Evolutionary conservation across 2,329 filamentous ascomycete species (phyloP), one percentile per base, ranked within the genome.

Genomic region (Diaporthe sp.): DNA sequence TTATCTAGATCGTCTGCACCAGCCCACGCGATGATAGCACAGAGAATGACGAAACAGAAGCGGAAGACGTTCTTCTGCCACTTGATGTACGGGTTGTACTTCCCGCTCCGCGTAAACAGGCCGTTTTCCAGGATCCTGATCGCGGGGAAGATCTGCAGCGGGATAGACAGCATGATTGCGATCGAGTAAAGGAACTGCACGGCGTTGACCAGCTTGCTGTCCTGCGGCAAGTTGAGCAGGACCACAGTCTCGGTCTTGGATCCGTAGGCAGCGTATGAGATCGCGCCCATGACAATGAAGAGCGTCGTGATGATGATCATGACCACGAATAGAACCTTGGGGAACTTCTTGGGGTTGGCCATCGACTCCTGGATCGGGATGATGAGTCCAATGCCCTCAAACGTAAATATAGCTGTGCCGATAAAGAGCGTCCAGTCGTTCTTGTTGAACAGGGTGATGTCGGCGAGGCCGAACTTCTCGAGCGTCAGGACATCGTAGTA

Each of bases 41-140:
- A 98, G 34, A 97, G 85, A 81, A 94, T 91, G 70, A 98, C 97
- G 77, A 98, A 92, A 82, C 96, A 93, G 88, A 98, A 99, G 73
- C 97, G 93, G 88, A 98, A 99, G 46, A 94, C 87, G 80, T 99
- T 99, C 92, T 99, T 99, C 89, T 98, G 94, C 97, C 97, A 99
- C 87, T 99, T 99, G 88, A 99, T 98, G 82, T 95, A 97, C 0
- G 95, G 96, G 82, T 98, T 98, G 86, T 98, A 98, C 85, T 99
- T 99, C 80, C 97, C 96, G 77, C 95, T 98, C 82, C 94, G 90
- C 34, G 94, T 98, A 84, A 98, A 99, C 9, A 98, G 89, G 79
- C 95, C 95, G 80, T 98, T 98, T 85, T 98, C 96, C 46, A 95
- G 95, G 81, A 99, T 99, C 82, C 96, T 94, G 81, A 99, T 98